Base-by-base conservation (phyloP, 768 basidiomycete species). In the Fibroporia radiculosa region DNA sequence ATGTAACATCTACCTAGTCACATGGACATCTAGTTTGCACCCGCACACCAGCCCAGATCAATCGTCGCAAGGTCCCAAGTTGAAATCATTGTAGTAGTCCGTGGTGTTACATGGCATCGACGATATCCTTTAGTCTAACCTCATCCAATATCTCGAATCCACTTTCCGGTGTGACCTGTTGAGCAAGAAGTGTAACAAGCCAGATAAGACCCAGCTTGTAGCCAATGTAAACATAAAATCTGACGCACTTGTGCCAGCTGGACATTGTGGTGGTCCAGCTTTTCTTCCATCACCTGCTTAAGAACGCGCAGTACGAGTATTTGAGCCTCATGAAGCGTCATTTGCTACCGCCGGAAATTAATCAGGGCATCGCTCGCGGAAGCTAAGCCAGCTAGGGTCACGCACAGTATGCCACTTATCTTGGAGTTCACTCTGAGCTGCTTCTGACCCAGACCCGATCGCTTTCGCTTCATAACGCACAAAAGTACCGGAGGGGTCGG, bases 281-380 rank as follows among this genome's bases (percentile, higher is more conserved):
- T 97, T 70, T 98, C 96, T 65, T 98, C 96, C 96, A 98, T 99
- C 34, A 98, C 96, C 69, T 98, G 93, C 69, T 99, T 98, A 50
- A 98, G 70, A 36, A 98, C 90, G 51, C 80, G 82, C 42, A 98
- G 69, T 3, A 89, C 84, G 50, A 98, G 68, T 29, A 77, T 70
- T 54, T 97, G 90, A 0, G 93, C 96, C 64, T 96, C 92, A 52
- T 73, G 66, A 19, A 98, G 70, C 6, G 85, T 82, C 82, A 98
- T 95, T 78, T 82, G 82, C 95, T 98, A 35, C 22, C 20, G 10
- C 56, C 7, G 18, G 18, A n/a, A 10, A 32, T 54, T n/a, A 48
- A 40, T 20, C 20, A 18, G 45, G 14, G 28, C 29, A 19, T 16
- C 6, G 7, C 25, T 18, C 44, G 5, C 22, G 39, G 13, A 3